These are phyloP conservation scores for Heterobasidion irregulare DNA, from an alignment of 1,284 basidiomycete genomes.

Conservation along the genomic window DNA sequence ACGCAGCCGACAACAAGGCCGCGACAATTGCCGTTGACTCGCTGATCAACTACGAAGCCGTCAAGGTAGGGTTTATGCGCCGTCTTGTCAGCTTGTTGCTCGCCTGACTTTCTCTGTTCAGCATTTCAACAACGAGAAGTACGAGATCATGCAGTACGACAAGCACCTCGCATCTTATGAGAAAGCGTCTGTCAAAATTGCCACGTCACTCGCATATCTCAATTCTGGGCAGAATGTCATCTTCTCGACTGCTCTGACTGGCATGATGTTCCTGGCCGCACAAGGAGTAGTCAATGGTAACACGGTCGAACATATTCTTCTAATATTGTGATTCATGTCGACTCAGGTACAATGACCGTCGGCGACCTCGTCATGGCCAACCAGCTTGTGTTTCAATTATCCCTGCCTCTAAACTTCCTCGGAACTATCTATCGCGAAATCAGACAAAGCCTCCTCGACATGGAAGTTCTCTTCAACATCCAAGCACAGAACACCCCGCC, in stretches of 20 bases:
- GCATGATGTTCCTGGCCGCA: constrained; percentile 95
- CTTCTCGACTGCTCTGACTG: constrained; percentile 87
- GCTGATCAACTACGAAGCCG: constrained; percentile 96
- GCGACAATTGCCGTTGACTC: constrained; percentile 93
- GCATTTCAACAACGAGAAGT: constrained; percentile 97
- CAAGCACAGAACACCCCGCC: constrained; percentile 78
- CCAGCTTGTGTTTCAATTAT: constrained; percentile 97
- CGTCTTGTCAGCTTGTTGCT: too few relatives aligned
- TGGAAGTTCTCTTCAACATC: constrained; percentile 93
- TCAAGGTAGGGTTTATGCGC: constrained; percentile 59
- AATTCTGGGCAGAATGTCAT: constrained; percentile 98
- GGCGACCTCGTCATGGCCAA: constrained; percentile 99
- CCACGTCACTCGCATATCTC: constrained; percentile 87
- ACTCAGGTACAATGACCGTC: constrained; percentile 88
- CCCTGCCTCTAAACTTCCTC: constrained; percentile 92
- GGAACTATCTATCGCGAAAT: constrained; percentile 97
- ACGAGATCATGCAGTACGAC: constrained; percentile 90
- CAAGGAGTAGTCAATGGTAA: constrained; percentile 88
- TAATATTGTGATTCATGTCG: not conserved
- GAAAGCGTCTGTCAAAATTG: constrained; percentile 88
- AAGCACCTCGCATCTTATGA: constrained; percentile 85
- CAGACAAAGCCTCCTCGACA: constrained; percentile 91
- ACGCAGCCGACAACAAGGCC: constrained; percentile 93
- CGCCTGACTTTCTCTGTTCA: constrained; percentile 20
- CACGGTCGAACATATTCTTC: constrained; percentile 7